A percentile compares a stretch with the other conserved stretches of the same genome.
These are phyloP conservation scores for Verticillium dahliae DNA, from an alignment of 2,329 filamentous ascomycete genomes.

Conservation along the genomic window DNA sequence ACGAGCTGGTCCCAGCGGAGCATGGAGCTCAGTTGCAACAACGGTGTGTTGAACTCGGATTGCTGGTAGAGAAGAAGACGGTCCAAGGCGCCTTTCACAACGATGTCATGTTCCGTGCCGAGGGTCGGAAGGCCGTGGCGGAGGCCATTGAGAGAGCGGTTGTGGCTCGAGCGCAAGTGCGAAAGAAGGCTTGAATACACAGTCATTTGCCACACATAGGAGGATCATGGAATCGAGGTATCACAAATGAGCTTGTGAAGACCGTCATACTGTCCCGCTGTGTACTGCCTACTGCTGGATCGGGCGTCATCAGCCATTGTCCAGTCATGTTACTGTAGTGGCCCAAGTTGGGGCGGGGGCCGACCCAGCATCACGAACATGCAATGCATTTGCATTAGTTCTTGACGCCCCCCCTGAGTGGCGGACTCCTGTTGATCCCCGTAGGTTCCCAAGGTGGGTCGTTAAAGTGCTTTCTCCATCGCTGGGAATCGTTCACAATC, in stretches of 20 bases:
- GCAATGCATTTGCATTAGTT: background rate
- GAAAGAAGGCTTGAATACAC: background rate
- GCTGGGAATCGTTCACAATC: background rate
- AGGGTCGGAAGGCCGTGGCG: constrained; percentile 37
- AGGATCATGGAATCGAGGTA: background rate
- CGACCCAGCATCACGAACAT: background rate
- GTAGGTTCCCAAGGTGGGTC: background rate
- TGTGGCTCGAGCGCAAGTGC: background rate
- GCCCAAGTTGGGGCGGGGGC: background rate
- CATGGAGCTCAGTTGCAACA: constrained; percentile 39
- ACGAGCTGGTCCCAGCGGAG: constrained; percentile 50
- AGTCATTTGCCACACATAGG: background rate
- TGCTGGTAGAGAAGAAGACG: constrained; percentile 36
- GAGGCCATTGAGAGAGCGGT: constrained; percentile 29
- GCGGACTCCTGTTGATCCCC: background rate
- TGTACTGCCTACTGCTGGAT: background rate
- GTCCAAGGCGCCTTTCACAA: constrained; percentile 49
- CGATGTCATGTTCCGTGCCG: constrained; percentile 41
- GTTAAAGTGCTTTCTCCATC: background rate
- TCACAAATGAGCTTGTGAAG: background rate
- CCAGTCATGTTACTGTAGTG: background rate
- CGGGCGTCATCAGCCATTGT: background rate
- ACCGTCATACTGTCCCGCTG: constrained; percentile 1
- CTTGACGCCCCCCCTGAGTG: background rate
- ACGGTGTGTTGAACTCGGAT: constrained; percentile 38